Evolutionary conservation across 352 stramenopile species (phyloP).

Genomic region (Albugo candida): DNA sequence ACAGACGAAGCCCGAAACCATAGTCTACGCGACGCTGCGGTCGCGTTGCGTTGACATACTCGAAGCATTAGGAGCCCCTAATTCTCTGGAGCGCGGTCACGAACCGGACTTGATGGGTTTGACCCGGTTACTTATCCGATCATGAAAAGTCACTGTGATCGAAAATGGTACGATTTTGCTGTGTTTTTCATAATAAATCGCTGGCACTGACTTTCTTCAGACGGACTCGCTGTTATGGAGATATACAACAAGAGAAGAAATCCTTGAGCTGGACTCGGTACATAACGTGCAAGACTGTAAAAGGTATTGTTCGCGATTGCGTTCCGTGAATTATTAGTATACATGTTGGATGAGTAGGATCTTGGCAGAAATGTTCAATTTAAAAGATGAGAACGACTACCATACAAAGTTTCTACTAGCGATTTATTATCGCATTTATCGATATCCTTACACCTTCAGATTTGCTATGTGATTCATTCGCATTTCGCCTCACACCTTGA

Average conservation of each 20-base stretch:
- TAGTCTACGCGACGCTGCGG: too few relatives aligned
- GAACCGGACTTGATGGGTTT: too few relatives aligned
- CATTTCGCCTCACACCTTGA: slow-evolving; percentile 8
- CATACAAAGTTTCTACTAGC: slow-evolving; percentile 6
- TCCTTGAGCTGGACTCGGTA: slow-evolving; percentile 16
- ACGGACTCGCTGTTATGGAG: slow-evolving; percentile 44
- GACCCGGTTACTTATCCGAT: too few relatives aligned
- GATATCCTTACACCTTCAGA: not conserved
- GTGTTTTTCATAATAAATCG: too few relatives aligned
- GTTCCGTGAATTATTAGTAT: not conserved
- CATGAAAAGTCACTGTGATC: too few relatives aligned
- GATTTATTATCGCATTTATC: not conserved
- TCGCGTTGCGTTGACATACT: too few relatives aligned
- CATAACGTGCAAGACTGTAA: slow-evolving; percentile 38
- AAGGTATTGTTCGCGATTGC: slow-evolving; percentile 11
- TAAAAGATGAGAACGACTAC: slow-evolving; percentile 18
- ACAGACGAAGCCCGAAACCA: too few relatives aligned
- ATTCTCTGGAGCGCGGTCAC: too few relatives aligned
- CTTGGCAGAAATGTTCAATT: slow-evolving; percentile 26
- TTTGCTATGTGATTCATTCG: not conserved
- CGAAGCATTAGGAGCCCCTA: too few relatives aligned
- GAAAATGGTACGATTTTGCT: too few relatives aligned
- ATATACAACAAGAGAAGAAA: slow-evolving; percentile 17
- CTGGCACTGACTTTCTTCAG: not conserved
- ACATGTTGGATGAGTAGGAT: slow-evolving; percentile 9